Evolutionary conservation across 176 grass and related monocot species (phyloP).

Genomic region (Bothriochloa decipiens): DNA sequence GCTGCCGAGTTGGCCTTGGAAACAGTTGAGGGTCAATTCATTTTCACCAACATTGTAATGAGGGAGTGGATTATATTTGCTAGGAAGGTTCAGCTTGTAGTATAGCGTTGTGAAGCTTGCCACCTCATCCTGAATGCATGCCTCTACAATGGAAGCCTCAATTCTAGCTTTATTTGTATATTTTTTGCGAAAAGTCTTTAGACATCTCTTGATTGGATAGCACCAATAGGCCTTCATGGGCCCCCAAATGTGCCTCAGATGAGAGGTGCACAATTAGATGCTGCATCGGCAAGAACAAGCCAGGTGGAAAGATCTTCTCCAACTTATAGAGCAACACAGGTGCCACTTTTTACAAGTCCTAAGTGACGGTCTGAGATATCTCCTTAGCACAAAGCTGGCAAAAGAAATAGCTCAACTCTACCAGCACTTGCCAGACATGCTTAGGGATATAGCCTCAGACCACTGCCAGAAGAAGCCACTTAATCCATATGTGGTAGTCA

Average conservation of each 20-base stretch:
- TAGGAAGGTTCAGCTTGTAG: neutral
- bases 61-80: neutral
- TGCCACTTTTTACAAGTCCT: too few relatives aligned
- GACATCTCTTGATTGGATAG: neutral
- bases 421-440: too few relatives aligned
- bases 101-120: neutral
- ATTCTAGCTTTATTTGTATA: neutral
- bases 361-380: too few relatives aligned
- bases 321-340: too few relatives aligned
- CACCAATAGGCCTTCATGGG: neutral
- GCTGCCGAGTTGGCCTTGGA: neutral
- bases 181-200: neutral
- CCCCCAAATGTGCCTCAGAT: neutral
- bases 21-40: neutral
- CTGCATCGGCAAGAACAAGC: too few relatives aligned
- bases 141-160: neutral
- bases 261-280: too few relatives aligned
- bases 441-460: too few relatives aligned
- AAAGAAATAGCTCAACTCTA: too few relatives aligned
- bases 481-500: too few relatives aligned
- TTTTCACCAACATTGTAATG: neutral
- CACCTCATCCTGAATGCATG: neutral
- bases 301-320: too few relatives aligned
- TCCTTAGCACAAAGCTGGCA: too few relatives aligned
- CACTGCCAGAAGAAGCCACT: too few relatives aligned